These are phyloP conservation scores for Hysterium pulicare DNA, from an alignment of 2,329 filamentous ascomycete species.

Conservation along the genomic window DNA sequence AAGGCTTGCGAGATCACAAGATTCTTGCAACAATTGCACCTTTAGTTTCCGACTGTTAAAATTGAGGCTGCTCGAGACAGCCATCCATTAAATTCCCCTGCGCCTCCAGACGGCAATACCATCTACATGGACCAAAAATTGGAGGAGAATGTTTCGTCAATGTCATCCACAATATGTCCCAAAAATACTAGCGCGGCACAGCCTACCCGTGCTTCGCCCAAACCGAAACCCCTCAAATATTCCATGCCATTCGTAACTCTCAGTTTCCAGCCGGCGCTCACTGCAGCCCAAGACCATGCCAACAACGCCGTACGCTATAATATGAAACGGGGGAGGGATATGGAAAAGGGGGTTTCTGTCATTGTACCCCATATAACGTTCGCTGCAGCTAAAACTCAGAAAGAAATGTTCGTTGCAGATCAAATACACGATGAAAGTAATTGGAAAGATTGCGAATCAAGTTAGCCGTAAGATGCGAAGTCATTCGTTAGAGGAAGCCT, in stretches of 20 bases:
- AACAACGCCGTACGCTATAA: slow-evolving; percentile 19
- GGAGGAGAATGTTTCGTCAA: not conserved
- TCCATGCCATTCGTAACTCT: slow-evolving; percentile 1
- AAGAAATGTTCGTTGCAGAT: too few species aligned
- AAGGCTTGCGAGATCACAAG: not conserved
- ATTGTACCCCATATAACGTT: not conserved
- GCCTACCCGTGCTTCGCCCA: too few species aligned
- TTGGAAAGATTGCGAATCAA: too few species aligned
- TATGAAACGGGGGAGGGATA: slow-evolving; percentile 12
- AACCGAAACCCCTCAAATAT: not conserved
- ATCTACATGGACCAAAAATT: slow-evolving; percentile 1
- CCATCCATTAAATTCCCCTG: not conserved
- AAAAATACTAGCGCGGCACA: too few species aligned
- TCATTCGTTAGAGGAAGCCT: too few species aligned
- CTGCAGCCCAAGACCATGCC: slow-evolving; percentile 3
- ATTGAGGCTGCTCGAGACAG: too few species aligned
- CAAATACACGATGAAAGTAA: too few species aligned
- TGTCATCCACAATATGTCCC: not conserved
- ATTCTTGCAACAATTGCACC: not conserved
- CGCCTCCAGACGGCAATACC: not conserved
- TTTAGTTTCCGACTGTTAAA: too few species aligned
- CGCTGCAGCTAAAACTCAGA: too few species aligned
- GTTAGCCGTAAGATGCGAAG: too few species aligned
- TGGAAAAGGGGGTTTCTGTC: not conserved
- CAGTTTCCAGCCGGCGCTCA: not conserved